Evolutionary conservation across 2,329 filamentous ascomycete species (phyloP), one percentile per base, ranked within the genome.

Genomic region (Cadophora sp.): DNA sequence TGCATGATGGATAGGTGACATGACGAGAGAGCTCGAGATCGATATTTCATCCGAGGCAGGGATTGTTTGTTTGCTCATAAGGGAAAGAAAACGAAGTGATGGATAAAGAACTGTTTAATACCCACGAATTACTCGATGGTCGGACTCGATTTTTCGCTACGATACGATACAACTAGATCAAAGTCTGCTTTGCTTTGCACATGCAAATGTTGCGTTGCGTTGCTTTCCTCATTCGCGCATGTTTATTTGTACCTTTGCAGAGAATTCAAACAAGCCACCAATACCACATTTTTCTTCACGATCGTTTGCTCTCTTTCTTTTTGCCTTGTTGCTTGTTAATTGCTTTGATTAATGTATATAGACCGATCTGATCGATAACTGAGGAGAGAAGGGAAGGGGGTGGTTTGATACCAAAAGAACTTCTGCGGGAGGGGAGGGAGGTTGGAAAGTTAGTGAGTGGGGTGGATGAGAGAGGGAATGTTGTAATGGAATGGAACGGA

Each of bases 301-400:
- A 16, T 51, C 11, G 20, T 18, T 51, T 30, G 4, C 48, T 50
- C 24, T 14, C 16, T 16, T 11, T 30, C 13, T 51, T 14, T 27
- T 16, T 11, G 16, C 13, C 7, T 51, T 27, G 4, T 16, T 53
- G 14, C 30, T 53, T 53, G 18, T 18, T 16, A 45, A 2, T 33
- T 53, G 24, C 36, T 53, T 51, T 30, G 48, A 33, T 33, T 53
- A 53, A 53, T 53, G 27, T 53, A 53, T 53, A 53, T 53, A 53
- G 50, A 53, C 27, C 27, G 50, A 30, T 30, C 33, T 33, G 50
- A 53, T 16, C 27, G 50, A 30, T 30, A 6, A 30, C 13, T 53
- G 24, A 5, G 27, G 20, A 24, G 24, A 30, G 27, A 6, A 30
- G 22, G 20, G 50, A n/a, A n/a, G 24, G 50, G 9, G 50, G 50